Evolutionary conservation across 495 filamentous ascomycete genomes (phyloP).

Genomic region (Trichoderma erinaceum): DNA sequence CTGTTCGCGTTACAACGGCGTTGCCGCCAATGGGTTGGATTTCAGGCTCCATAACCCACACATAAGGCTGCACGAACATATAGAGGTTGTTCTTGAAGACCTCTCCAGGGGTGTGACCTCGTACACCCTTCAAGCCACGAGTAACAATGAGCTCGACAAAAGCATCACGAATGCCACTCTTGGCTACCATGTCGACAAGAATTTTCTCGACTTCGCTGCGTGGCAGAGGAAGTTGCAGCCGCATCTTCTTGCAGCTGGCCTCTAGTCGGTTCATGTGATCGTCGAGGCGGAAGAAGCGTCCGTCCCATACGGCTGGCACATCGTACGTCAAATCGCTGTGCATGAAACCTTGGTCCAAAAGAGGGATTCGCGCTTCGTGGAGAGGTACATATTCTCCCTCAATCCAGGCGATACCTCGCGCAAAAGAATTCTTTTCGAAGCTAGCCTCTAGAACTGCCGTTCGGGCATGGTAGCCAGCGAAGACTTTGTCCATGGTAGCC

Average conservation of each 20-base stretch:
- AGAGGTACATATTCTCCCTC: constrained; percentile 29
- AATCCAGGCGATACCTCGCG: constrained; percentile 34
- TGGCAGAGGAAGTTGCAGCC: constrained; percentile 30
- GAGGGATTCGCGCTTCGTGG: constrained; percentile 32
- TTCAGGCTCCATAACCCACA: constrained; percentile 39
- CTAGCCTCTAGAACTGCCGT: too few species aligned
- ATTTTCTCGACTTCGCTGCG: constrained; percentile 28
- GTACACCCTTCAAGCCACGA: constrained; percentile 33
- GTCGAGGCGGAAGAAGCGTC: constrained; percentile 15
- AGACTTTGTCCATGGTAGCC: too few species aligned
- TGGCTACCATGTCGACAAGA: constrained; percentile 32
- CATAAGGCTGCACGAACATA: constrained; percentile 33
- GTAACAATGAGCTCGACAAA: constrained; percentile 40
- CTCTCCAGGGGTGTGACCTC: too few species aligned
- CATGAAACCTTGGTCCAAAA: constrained; percentile 38
- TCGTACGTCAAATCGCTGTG: constrained; percentile 40
- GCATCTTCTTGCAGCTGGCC: constrained; percentile 32
- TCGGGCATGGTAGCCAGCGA: too few species aligned
- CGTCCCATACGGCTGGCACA: constrained; percentile 38
- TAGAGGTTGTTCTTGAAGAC: constrained; percentile 34
- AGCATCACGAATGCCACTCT: constrained; percentile 35
- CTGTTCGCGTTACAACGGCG: constrained; percentile 35
- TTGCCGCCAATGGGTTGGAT: constrained; percentile 29
- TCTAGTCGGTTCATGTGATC: constrained; percentile 32
- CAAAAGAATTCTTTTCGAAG: too few species aligned